phyloP scores from a whole-genome alignment of 2,329 filamentous ascomycete genomes.

The Phyllosticta capitalensis region DNA sequence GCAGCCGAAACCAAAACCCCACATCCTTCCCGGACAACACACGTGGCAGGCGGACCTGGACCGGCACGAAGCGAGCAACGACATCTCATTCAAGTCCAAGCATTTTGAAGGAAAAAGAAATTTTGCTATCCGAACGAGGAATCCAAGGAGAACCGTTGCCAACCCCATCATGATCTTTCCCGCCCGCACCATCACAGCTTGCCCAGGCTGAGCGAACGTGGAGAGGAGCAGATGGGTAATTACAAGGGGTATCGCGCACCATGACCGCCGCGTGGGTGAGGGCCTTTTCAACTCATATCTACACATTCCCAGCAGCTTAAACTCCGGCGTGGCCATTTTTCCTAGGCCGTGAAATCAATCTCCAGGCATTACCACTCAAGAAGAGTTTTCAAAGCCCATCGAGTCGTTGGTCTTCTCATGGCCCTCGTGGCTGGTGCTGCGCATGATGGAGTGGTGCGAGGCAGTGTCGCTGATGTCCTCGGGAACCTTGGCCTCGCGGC shows the following conservation, averaged over 20 bases:
- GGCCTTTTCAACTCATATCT: background rate
- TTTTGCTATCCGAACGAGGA: background rate
- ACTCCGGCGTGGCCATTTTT: background rate
- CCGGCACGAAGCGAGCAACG: background rate
- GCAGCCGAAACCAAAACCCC: background rate
- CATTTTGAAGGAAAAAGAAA: background rate
- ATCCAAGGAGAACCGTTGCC: background rate
- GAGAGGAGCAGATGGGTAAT: background rate
- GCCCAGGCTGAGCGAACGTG: background rate
- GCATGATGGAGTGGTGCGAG: slow-evolving; percentile 5
- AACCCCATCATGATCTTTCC: background rate
- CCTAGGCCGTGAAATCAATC: background rate
- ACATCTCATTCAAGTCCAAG: background rate
- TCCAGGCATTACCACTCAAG: background rate
- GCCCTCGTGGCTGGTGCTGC: background rate
- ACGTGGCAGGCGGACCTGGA: background rate
- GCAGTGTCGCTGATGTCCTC: slow-evolving; percentile 30
- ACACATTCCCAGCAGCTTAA: background rate
- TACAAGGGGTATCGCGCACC: background rate
- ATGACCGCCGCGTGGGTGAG: background rate
- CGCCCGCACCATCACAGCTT: background rate
- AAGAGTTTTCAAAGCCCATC: slow-evolving; percentile 4
- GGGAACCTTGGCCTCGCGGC: slow-evolving; percentile 50
- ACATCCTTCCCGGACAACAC: background rate
- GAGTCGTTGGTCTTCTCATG: slow-evolving; percentile 12